A percentile compares a stretch with the other conserved stretches of the same genome.
Conservation (phyloP, 2,329 filamentous ascomycete species). For the Fusarium beomiforme region DNA sequence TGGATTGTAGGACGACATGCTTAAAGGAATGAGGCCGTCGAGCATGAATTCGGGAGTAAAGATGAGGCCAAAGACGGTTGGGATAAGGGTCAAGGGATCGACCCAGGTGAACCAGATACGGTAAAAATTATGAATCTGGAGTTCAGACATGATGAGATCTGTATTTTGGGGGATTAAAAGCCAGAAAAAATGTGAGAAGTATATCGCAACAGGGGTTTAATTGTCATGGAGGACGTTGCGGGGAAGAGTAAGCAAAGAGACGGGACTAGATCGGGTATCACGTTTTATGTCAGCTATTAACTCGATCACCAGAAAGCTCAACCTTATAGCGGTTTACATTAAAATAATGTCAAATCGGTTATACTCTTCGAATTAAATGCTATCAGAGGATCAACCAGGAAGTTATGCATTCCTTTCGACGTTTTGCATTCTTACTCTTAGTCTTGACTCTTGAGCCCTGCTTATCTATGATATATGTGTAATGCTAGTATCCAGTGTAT, state of each 20-base stretch:
- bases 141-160: conserved; percentile 2
- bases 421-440: no score
- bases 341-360: no score
- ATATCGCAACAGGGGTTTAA: background rate
- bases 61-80: conserved; percentile 27
- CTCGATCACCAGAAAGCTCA: no score
- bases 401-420: no score
- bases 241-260: background rate
- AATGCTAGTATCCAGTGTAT: background rate
- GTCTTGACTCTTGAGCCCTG: no score
- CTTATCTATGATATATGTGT: background rate
- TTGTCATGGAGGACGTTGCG: background rate
- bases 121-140: conserved; percentile 25
- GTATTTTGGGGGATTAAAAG: no score
- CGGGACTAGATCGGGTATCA: background rate
- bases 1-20: conserved; percentile 26
- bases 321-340: no score
- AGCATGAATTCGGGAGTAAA: conserved; percentile 29
- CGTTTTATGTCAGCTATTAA: background rate
- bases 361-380: no score
- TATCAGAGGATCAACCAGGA: no score
- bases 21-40: conserved; percentile 27
- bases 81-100: conserved; percentile 24
- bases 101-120: conserved; percentile 39
- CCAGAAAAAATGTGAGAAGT: background rate